phyloP scores from a whole-genome alignment of 169 alveolate genomes.

The Plasmodium vinckei region DNA sequence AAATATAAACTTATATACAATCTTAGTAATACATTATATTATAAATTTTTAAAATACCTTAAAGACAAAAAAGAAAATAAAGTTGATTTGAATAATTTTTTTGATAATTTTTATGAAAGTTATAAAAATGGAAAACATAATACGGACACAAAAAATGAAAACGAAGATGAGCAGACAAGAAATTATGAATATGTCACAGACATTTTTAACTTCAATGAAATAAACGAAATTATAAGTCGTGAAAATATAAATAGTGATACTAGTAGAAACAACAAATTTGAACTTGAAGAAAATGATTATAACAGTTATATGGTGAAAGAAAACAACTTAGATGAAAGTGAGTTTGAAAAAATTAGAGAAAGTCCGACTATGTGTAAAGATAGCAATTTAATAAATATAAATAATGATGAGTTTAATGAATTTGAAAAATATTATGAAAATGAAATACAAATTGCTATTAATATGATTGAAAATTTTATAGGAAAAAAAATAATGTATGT shows the following conservation, averaged over 20 bases:
- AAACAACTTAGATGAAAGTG: background rate
- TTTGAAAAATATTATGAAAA: slow-evolving; percentile 14
- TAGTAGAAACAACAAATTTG: background rate
- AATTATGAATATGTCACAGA: background rate
- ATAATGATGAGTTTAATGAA: background rate
- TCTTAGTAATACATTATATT: slow-evolving; percentile 48
- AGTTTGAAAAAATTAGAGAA: background rate
- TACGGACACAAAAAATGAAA: background rate
- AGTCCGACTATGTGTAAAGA: background rate
- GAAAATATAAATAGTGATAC: background rate
- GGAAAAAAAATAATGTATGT: slow-evolving; percentile 34
- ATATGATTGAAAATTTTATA: slow-evolving; percentile 38
- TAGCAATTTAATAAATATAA: background rate
- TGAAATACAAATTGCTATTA: slow-evolving; percentile 20
- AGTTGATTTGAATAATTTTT: slow-evolving; percentile 19
- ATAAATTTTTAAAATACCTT: slow-evolving; percentile 51
- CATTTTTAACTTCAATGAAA: background rate
- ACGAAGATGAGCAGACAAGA: background rate
- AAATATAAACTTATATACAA: slow-evolving; percentile 60
- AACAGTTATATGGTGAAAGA: background rate
- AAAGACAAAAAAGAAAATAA: slow-evolving; percentile 9
- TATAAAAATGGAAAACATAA: background rate
- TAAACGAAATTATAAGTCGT: background rate
- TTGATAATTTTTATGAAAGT: slow-evolving; percentile 18
- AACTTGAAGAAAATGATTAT: background rate